phyloP scores from a whole-genome alignment of 2,329 filamentous ascomycete species.

The Neobulgaria alba region DNA sequence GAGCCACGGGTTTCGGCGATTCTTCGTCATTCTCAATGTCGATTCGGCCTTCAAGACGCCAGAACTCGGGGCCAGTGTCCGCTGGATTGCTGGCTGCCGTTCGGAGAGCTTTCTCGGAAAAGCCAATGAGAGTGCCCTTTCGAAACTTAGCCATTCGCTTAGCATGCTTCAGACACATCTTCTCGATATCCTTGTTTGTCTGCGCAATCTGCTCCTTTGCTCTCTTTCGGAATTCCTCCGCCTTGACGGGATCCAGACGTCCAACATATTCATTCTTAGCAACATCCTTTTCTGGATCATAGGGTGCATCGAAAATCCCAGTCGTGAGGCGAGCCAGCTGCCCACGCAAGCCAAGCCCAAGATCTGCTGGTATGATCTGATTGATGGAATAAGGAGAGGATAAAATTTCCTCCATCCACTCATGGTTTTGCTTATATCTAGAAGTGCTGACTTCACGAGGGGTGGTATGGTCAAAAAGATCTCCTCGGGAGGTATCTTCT shows the following conservation, averaged over 20 bases:
- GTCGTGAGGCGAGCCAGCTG: conserved; percentile 74
- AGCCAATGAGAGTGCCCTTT: conserved; percentile 58
- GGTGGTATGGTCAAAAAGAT: conserved; percentile 82
- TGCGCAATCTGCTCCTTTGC: conserved; percentile 64
- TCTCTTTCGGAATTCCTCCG: conserved; percentile 75
- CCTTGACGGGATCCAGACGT: conserved; percentile 64
- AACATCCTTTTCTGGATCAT: conserved; percentile 36
- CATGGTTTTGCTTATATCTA: conserved; percentile 89
- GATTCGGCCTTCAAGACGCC: conserved; percentile 52
- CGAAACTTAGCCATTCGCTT: conserved; percentile 67
- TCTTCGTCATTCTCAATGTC: conserved; percentile 41
- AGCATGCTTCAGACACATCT: conserved; percentile 72
- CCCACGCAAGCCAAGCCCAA: conserved; percentile 78
- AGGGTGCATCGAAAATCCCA: conserved; percentile 68
- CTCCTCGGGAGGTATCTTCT: conserved; percentile 78
- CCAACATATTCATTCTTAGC: conserved; percentile 54
- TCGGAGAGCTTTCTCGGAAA: conserved; percentile 69
- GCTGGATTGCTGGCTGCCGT: conserved; percentile 47
- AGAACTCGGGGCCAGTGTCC: conserved; percentile 49
- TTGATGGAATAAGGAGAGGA: conserved; percentile 80
- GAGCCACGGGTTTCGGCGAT: conserved; percentile 10
- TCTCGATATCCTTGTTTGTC: conserved; percentile 73
- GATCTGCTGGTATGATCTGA: conserved; percentile 79
- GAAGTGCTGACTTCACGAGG: conserved; percentile 81
- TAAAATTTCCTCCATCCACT: conserved; percentile 98